phyloP scores from a whole-genome alignment of 805 yeast genomes.

The Metschnikowia dekortorum region DNA sequence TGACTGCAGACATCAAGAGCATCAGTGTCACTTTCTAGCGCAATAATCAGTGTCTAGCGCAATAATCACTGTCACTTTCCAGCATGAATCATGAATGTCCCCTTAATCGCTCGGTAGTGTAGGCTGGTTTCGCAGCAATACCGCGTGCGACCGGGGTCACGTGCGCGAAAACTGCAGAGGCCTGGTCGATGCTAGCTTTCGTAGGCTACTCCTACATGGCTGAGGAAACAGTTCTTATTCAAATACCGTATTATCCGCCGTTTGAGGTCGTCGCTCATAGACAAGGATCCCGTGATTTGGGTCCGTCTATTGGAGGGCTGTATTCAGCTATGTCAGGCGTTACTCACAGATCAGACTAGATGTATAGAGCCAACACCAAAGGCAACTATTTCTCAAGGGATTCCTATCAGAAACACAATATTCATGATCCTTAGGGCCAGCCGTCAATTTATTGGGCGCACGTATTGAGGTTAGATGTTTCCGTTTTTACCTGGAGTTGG shows the following conservation, averaged over 20 bases:
- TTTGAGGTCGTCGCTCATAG: slow-evolving; percentile 75
- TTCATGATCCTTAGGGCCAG: no score
- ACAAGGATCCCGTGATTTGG: slow-evolving; percentile 83
- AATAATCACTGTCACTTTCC: slow-evolving; percentile 28
- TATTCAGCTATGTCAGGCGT: slow-evolving; percentile 46
- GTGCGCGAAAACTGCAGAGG: slow-evolving; percentile 2
- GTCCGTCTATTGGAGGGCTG: slow-evolving; percentile 65
- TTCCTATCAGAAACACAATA: slow-evolving; percentile 50
- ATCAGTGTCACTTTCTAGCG: slow-evolving; percentile 40
- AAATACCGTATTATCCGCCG: slow-evolving; percentile 71
- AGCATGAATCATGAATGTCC: not conserved
- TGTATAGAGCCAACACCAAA: slow-evolving; percentile 54
- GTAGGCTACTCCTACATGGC: not conserved
- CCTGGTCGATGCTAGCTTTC: not conserved
- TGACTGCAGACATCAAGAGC: slow-evolving; percentile 65
- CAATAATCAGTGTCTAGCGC: no score
- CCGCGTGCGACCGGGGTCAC: not conserved
- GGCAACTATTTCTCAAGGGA: slow-evolving; percentile 51
- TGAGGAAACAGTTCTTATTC: slow-evolving; percentile 31
- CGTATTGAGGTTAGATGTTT: no score
- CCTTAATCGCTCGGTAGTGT: not conserved
- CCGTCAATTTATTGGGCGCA: no score
- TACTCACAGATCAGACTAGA: slow-evolving; percentile 42
- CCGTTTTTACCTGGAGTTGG: no score
- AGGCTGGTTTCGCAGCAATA: slow-evolving; percentile 1